These are phyloP conservation scores for Trichoderma lentiforme DNA, from an alignment of 2,329 filamentous ascomycete species.

Conservation along the genomic window DNA sequence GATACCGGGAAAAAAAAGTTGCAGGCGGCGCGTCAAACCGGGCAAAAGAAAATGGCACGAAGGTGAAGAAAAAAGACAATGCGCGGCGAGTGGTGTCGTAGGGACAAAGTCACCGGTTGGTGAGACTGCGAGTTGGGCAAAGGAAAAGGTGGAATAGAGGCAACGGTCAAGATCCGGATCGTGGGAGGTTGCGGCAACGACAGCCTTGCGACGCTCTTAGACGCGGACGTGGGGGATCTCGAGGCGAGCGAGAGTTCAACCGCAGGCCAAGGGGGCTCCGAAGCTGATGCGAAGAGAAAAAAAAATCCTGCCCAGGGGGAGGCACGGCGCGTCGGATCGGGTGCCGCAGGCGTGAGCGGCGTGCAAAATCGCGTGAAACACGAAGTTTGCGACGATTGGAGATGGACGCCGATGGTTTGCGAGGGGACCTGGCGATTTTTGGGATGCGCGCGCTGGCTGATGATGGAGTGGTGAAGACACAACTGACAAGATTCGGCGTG, in stretches of 20 bases:
- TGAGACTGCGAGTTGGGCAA: conserved; percentile 28
- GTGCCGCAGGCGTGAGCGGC: conserved; percentile 41
- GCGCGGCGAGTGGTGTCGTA: conserved; percentile 21
- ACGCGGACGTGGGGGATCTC: conserved; percentile 23
- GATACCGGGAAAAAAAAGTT: conserved; percentile 3
- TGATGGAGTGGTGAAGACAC: conserved; percentile 54
- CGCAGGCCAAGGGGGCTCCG: conserved; percentile 16
- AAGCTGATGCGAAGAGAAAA: conserved; percentile 22
- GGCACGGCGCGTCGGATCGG: conserved; percentile 41
- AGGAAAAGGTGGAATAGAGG: neutral
- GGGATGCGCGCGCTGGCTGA: conserved; percentile 56
- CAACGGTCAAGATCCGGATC: neutral
- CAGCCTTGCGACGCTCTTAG: conserved; percentile 19
- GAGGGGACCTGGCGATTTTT: conserved; percentile 59
- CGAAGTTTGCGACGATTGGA: conserved; percentile 49
- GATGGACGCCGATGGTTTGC: conserved; percentile 59
- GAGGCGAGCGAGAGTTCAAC: conserved; percentile 13
- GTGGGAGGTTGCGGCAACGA: conserved; percentile 1
- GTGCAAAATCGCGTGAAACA: conserved; percentile 54
- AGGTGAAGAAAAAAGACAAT: conserved; percentile 13
- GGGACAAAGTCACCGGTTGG: conserved; percentile 26
- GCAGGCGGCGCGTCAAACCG: conserved; percentile 27
- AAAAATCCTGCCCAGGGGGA: conserved; percentile 44
- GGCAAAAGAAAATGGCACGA: neutral
- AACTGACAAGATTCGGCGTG: conserved; percentile 49